phyloP scores from a whole-genome alignment of 1,139 yeast species.

The Geotrichum bryndzae region DNA sequence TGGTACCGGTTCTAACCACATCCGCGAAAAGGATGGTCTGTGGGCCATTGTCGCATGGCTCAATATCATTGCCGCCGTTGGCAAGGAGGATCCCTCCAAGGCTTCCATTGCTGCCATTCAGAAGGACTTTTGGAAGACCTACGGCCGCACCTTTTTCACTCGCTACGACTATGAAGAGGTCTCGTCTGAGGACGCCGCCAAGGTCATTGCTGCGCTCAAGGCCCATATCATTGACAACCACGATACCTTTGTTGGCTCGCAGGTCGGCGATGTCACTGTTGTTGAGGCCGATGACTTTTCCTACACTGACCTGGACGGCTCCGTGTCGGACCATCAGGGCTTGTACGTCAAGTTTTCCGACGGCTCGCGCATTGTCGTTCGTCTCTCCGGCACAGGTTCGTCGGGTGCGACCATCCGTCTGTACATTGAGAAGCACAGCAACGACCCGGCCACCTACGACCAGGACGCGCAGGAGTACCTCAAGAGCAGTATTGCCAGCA shows the following conservation, averaged over 20 bases:
- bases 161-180: conserved; percentile 92
- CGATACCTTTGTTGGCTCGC: conserved; percentile 43
- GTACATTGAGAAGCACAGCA: conserved; percentile 78
- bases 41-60: conserved; percentile 99
- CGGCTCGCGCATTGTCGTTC: conserved; percentile 82
- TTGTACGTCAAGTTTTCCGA: conserved; percentile 72
- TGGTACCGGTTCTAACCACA: conserved; percentile 96
- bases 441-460: conserved; percentile 48
- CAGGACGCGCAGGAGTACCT: conserved; percentile 66
- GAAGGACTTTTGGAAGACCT: conserved; percentile 78
- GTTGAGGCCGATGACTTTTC: conserved; percentile 86
- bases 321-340: conserved; percentile 88
- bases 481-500: conserved; percentile 53
- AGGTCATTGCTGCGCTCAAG: conserved; percentile 56
- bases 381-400: conserved; percentile 96
- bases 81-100: conserved; percentile 45
- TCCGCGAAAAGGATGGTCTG: conserved; percentile 94
- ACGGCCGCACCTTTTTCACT: conserved; percentile 97
- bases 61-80: conserved; percentile 80
- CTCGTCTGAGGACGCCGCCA: conserved; percentile 64
- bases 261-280: conserved; percentile 43
- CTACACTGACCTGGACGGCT: conserved; percentile 92
- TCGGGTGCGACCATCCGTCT: conserved; percentile 96
- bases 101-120: conserved; percentile 76
- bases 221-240: conserved; percentile 41